phyloP scores from a whole-genome alignment of 2,329 filamentous ascomycete species.

The Fusarium coicis region DNA sequence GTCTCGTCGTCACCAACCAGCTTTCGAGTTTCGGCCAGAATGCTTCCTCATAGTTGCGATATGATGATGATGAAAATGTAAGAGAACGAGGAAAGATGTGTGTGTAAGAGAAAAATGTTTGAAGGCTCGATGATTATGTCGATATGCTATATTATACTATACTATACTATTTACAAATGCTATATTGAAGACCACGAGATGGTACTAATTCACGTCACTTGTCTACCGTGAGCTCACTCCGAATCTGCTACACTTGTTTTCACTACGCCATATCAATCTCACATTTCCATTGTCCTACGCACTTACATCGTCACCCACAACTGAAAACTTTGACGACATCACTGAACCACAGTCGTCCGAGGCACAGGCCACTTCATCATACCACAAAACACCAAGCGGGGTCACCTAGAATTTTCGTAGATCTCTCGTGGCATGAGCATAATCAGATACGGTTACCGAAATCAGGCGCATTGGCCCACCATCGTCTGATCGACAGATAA shows the following conservation, averaged over 20 bases:
- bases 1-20: slow-evolving; percentile 74
- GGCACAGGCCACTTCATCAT: slow-evolving; percentile 21
- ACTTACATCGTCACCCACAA: neutral
- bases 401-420: neutral
- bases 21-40: slow-evolving; percentile 25
- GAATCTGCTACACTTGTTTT: neutral
- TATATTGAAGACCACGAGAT: slow-evolving; percentile 25
- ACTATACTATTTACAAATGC: slow-evolving; percentile 17
- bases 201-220: slow-evolving; percentile 7
- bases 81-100: neutral
- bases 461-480: neutral
- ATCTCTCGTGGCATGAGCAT: neutral
- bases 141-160: slow-evolving; percentile 28
- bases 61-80: slow-evolving; percentile 1
- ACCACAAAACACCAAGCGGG: slow-evolving; percentile 8
- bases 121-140: slow-evolving; percentile 13
- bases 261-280: neutral
- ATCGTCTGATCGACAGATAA: slow-evolving; percentile 15
- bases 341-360: neutral
- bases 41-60: slow-evolving; percentile 4
- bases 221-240: neutral
- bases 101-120: neutral
- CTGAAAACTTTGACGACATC: neutral
- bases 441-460: neutral
- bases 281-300: neutral